Base-by-base conservation (phyloP, 441 rosid genomes). In the Breynia disticha region DNA sequence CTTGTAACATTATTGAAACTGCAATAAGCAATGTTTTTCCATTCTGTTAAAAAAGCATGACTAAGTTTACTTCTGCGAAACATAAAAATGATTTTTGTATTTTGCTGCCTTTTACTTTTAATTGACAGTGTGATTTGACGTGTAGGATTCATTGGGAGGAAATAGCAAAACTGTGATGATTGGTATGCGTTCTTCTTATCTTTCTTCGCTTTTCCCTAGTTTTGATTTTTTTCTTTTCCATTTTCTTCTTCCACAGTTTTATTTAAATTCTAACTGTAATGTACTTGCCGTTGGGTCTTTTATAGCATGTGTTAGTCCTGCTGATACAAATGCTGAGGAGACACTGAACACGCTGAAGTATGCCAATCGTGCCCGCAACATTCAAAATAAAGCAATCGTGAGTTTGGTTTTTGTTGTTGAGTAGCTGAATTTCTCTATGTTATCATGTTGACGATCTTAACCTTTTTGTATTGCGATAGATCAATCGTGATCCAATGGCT, bases 81-180 rank as follows among this genome's bases (percentile, higher is more conserved):
- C 13, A 9, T 11, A 41, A 41, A 41, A 41, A 3, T 2, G 15
- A 39, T 39, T 39, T 10, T 39, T 14, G 13, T 41, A 11, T 3
- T 41, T 41, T 3, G 15, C 15, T 41, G 9, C 13, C 13, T 9
- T 41, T 11, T 41, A 9, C 13, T 41, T 41, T 15, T 9, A 11
- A 41, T 41, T 41, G 44, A 41, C 9, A 2, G 12, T 39, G 44
- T 1, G 2, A 14, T 39, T 39, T 57, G 59, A 62, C 57, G 56
- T 57, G 59, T 50, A 93, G 97, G 97, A 93, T 73, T 93, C 98
- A n/a, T 76, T 93, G 16, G 99, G 99, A 60, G 99, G 97, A 64
- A 93, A 93, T 76, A 93, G 97, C 77, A 93, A 89, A 73, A 93
- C 99, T 6, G 77, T 89, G 73, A 93, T 93, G 99, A 88, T 93